Evolutionary conservation across 768 basidiomycete species (phyloP).

Genomic region (Hypholoma fasciculare): DNA sequence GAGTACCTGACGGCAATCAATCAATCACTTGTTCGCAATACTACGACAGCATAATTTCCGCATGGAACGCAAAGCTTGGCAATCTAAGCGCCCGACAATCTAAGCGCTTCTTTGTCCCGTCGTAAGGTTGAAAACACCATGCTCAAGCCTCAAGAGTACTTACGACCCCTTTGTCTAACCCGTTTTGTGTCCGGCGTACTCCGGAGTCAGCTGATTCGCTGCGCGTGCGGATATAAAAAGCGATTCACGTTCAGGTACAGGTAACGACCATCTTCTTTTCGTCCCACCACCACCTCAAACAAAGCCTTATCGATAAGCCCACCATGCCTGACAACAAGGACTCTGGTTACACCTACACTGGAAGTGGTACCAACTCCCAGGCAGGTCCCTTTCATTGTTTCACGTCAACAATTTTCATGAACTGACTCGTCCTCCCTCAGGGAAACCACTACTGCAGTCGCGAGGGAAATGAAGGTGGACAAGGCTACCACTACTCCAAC

Average conservation of each 20-base stretch:
- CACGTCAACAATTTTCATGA: background rate
- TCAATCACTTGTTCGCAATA: too few species aligned
- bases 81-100: too few species aligned
- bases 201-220: background rate
- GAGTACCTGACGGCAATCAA: too few species aligned
- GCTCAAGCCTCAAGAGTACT: too few species aligned
- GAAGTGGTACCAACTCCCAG: slow-evolving; percentile 49
- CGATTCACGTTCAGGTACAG: background rate
- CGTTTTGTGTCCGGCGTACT: too few species aligned
- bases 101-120: too few species aligned
- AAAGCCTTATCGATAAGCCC: slow-evolving; percentile 1
- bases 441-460: slow-evolving; percentile 66
- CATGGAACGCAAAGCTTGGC: too few species aligned
- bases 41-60: too few species aligned
- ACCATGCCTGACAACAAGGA: slow-evolving; percentile 18
- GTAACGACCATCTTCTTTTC: background rate
- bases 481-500: slow-evolving; percentile 66
- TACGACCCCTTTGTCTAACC: too few species aligned
- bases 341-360: slow-evolving; percentile 39
- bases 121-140: too few species aligned
- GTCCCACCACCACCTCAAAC: slow-evolving; percentile 1
- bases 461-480: slow-evolving; percentile 39
- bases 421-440: slow-evolving; percentile 26
- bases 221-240: background rate
- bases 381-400: slow-evolving; percentile 2